Percentiles rank a stretch among this genome's conserved stretches.
Conservation (phyloP, 2,329 filamentous ascomycete genomes). For the Malbranchea cinnamomea region DNA sequence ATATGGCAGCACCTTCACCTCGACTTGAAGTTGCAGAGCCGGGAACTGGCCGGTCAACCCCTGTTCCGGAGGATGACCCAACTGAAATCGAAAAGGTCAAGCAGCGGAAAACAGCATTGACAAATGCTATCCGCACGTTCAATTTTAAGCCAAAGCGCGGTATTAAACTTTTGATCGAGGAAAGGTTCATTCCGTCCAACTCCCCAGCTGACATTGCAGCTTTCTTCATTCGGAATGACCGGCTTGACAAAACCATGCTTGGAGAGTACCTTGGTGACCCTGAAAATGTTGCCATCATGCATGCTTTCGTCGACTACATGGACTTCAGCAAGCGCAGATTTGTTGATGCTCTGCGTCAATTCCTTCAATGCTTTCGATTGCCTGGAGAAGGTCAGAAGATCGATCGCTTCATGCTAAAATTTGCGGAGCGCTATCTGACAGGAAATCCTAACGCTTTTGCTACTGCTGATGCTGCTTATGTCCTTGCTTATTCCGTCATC, state of each 20-base stretch:
- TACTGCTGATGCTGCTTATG: constrained; percentile 94
- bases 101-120: constrained; percentile 79
- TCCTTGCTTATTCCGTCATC: constrained; percentile 91
- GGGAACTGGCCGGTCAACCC: constrained; percentile 47
- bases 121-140: constrained; percentile 78
- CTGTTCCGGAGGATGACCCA: constrained; percentile 71
- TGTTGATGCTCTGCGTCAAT: constrained; percentile 78
- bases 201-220: constrained; percentile 66
- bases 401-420: constrained; percentile 98
- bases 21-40: constrained; percentile 40
- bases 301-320: constrained; percentile 92
- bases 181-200: constrained; percentile 75
- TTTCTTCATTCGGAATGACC: constrained; percentile 69
- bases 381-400: constrained; percentile 98
- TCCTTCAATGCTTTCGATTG: constrained; percentile 85
- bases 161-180: constrained; percentile 65
- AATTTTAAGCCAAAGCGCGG: constrained; percentile 97
- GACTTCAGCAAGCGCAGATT: constrained; percentile 85
- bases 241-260: constrained; percentile 78
- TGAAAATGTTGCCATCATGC: constrained; percentile 93
- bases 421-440: constrained; percentile 86
- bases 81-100: constrained; percentile 91
- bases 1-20: constrained; percentile 40
- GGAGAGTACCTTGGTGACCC: constrained; percentile 88
- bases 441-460: constrained; percentile 96